Evolutionary conservation across 2,329 filamentous ascomycete species (phyloP).

Genomic region (Diaporthe eres): DNA sequence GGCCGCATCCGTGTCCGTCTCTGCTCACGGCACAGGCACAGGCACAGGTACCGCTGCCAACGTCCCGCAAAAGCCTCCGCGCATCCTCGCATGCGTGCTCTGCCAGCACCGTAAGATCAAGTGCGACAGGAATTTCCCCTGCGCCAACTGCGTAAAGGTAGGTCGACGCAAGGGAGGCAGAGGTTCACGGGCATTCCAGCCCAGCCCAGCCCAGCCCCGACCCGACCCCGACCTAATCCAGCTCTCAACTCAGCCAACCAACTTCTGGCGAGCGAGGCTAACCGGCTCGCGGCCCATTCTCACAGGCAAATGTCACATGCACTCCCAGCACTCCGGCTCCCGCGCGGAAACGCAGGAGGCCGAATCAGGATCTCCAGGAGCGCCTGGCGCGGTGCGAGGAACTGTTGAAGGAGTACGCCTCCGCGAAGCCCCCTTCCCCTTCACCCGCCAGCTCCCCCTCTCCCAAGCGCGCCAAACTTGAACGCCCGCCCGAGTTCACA

Average conservation of each 20-base stretch:
- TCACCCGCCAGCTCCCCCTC: slow-evolving; percentile 43
- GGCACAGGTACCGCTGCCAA: slow-evolving; percentile 2
- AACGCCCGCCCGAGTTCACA: slow-evolving; percentile 47
- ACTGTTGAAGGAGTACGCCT: slow-evolving; percentile 70
- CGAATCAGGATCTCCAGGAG: slow-evolving; percentile 74
- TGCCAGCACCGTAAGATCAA: slow-evolving; percentile 75
- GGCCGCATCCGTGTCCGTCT: slow-evolving; percentile 7
- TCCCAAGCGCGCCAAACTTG: slow-evolving; percentile 26
- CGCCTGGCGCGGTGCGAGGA: slow-evolving; percentile 71
- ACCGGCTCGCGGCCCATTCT: background rate
- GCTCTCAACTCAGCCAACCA: background rate
- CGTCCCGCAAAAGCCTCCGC: slow-evolving; percentile 53
- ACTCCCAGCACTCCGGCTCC: slow-evolving; percentile 73
- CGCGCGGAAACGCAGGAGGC: slow-evolving; percentile 70
- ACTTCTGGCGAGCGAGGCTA: slow-evolving; percentile 26
- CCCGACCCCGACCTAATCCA: background rate
- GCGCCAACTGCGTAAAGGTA: slow-evolving; percentile 73
- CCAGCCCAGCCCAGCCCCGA: background rate
- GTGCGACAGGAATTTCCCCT: slow-evolving; percentile 71
- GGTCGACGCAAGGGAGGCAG: slow-evolving; percentile 41
- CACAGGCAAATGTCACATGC: slow-evolving; percentile 70
- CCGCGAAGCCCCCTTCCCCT: slow-evolving; percentile 47
- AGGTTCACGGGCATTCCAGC: background rate
- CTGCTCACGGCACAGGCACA: slow-evolving; percentile 14
- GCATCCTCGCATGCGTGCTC: slow-evolving; percentile 68